Evolutionary conservation across 306 rosid genomes (phyloP), one percentile per base, ranked within the genome.

Genomic region (Carpinus viminea): DNA sequence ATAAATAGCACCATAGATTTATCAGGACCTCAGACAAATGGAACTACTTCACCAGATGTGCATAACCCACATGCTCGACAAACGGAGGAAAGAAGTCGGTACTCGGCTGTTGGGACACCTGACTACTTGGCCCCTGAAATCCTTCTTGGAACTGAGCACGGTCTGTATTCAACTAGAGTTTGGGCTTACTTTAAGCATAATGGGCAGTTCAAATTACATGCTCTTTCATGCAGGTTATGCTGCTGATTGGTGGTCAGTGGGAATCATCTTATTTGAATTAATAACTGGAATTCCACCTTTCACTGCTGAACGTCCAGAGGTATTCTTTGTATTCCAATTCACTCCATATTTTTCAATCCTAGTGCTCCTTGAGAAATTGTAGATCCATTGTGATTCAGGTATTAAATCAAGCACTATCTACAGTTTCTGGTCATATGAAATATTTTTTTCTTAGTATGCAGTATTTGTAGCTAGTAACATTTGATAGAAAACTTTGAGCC

Each of bases 71-170:
- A 68, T 68, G 72, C 51, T 68, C 72, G 8, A 18, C 50, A 68
- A 43, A 68, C 31, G 38, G 72, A 68, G 48, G 72, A n/a, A 5
- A 41, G 52, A 68, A 20, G 51, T 38, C 52, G 24, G 72, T 51
- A 68, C 50, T 68, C 52, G 0, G 72, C 72, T 9, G 72, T 68
- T 41, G 72, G 72, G 72, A 68, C 72, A n/a, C 72, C 72, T 68
- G 72, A 68, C 52, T 68, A 68, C 51, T 68, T 68, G 72, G 72
- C 72, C 8, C 72, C 72, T 41, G 72, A 68, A 68, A 68, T 68
- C 72, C 72, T 68, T 68, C 72, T 68, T 2, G 72, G 72, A 68
- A 68, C 72, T 68, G 72, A 68, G 72, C 72, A 68, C 10, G 72
- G 72, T 68, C 21, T 68, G 72, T 38, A 41, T 68, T 68, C 52